Evolutionary conservation across 305 asterid genomes (phyloP).

Genomic region (Rubia balearica): DNA sequence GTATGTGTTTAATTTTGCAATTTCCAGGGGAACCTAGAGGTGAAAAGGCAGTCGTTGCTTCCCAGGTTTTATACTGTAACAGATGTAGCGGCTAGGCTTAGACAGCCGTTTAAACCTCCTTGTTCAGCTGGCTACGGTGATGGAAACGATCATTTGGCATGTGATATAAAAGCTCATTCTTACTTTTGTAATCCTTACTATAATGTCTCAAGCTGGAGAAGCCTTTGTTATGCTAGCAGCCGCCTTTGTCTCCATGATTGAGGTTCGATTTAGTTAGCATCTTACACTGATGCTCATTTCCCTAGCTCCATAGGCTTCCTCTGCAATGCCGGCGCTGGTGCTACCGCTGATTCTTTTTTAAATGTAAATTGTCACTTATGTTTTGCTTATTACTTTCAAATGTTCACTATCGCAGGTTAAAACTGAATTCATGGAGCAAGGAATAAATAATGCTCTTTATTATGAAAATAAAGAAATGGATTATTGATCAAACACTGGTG

Average conservation of each 20-base stretch:
- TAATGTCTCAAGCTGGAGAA: no score
- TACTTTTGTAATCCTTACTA: no score
- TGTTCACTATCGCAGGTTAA: constrained; percentile 41
- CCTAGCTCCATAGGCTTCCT: constrained; percentile 52
- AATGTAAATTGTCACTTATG: constrained; percentile 11
- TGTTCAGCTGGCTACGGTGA: constrained; percentile 61
- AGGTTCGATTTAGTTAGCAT: no score
- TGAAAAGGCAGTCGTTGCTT: constrained; percentile 74
- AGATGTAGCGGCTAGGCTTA: constrained; percentile 50
- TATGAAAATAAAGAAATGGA: constrained; percentile 85
- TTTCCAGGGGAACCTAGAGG: constrained; percentile 73
- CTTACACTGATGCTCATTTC: constrained; percentile 31
- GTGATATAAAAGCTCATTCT: no score
- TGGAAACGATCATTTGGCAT: constrained; percentile 50
- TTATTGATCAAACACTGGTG: no score
- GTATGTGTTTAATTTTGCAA: constrained; percentile 15
- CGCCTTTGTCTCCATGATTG: no score
- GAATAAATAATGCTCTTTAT: constrained; percentile 87
- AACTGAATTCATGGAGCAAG: constrained; percentile 86
- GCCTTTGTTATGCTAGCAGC: no score
- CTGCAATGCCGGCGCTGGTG: constrained; percentile 89
- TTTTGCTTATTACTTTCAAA: constrained; percentile 18
- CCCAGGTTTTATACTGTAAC: constrained; percentile 77
- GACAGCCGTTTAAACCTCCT: constrained; percentile 93
- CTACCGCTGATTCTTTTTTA: constrained; percentile 43